These are phyloP conservation scores for Aquanectria penicillioides DNA, from an alignment of 2,329 filamentous ascomycete species.

Conservation along the genomic window DNA sequence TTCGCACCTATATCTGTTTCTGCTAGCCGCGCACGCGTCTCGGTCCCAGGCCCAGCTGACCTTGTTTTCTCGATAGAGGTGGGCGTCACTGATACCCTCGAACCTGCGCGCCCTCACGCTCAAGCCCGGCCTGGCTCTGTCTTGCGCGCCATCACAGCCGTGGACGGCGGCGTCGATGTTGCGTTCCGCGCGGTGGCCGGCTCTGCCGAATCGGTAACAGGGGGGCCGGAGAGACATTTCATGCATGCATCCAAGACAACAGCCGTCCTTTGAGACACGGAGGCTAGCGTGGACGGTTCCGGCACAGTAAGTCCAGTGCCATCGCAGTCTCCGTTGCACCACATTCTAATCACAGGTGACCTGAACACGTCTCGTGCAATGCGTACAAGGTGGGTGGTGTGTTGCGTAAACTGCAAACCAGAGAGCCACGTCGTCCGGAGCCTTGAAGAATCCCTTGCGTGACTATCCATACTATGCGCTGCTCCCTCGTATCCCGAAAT, in stretches of 20 bases:
- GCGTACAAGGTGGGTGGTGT: conserved; percentile 6
- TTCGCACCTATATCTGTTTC: background rate
- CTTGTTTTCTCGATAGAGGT: background rate
- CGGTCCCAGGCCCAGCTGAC: conserved; percentile 16
- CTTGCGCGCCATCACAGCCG: background rate
- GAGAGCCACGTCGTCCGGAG: background rate
- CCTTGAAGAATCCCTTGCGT: background rate
- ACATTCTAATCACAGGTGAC: conserved; percentile 38
- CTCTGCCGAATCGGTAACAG: conserved; percentile 31
- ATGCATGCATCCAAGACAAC: conserved; percentile 35
- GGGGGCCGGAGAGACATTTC: background rate
- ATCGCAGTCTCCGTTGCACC: conserved; percentile 37
- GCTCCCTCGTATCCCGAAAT: background rate
- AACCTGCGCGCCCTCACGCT: background rate
- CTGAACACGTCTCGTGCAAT: conserved; percentile 37
- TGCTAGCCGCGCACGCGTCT: conserved; percentile 8
- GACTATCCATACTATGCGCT: background rate
- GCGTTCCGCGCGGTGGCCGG: conserved; percentile 24
- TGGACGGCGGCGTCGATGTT: conserved; percentile 1
- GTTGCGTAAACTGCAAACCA: background rate
- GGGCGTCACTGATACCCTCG: background rate
- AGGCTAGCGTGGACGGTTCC: conserved; percentile 39
- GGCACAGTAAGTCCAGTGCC: conserved; percentile 32
- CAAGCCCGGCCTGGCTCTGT: background rate
- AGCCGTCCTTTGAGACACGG: conserved; percentile 37